Percentiles rank a stretch among this genome's conserved stretches.
Evolutionary conservation across 2,329 filamentous ascomycete genomes (phyloP).

Genomic region (Trichoderma koningiopsis): DNA sequence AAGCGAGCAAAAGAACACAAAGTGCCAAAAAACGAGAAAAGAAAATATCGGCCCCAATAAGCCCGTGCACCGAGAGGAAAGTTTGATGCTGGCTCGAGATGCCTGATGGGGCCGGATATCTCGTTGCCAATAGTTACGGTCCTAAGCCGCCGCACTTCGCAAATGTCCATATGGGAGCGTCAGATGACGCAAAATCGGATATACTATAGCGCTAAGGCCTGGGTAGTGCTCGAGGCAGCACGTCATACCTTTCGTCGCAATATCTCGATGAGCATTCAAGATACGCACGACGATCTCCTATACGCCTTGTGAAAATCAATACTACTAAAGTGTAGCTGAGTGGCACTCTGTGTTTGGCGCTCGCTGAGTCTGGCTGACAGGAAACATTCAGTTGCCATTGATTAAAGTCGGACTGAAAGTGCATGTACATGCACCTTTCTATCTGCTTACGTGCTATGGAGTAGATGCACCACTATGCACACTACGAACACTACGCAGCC

Average conservation of each 20-base stretch:
- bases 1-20: not conserved
- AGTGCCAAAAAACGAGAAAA: not conserved
- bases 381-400: too few species aligned
- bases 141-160: slow-evolving; percentile 1
- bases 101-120: slow-evolving; percentile 1
- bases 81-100: not conserved
- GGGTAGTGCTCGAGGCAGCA: slow-evolving; percentile 2
- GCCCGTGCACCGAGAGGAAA: not conserved
- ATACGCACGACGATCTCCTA: not conserved
- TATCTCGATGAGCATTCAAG: not conserved
- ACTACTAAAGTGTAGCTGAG: not conserved
- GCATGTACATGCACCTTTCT: not conserved
- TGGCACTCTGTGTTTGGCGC: not conserved
- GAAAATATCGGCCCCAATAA: not conserved
- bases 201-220: slow-evolving; percentile 3
- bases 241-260: not conserved
- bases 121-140: not conserved
- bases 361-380: slow-evolving; percentile 3
- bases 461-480: not conserved
- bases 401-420: not conserved
- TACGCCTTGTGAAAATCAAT: not conserved
- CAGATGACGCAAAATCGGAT: slow-evolving; percentile 25
- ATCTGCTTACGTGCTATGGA: not conserved
- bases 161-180: slow-evolving; percentile 9
- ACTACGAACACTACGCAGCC: not conserved